Conservation (phyloP, 2,329 filamentous ascomycete species). For the Zymoseptoria brevis region DNA sequence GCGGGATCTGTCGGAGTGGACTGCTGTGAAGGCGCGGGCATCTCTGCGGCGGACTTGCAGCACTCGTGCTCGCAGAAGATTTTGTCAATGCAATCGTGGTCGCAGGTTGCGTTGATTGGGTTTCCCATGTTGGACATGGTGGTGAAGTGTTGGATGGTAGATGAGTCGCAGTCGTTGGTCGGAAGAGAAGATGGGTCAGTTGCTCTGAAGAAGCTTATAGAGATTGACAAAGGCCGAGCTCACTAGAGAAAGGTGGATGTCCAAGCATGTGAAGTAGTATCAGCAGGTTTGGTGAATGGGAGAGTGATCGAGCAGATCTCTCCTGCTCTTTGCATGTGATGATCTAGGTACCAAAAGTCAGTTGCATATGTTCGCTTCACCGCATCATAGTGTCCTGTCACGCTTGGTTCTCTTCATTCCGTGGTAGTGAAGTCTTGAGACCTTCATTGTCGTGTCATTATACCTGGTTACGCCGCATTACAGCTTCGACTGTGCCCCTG, state of each 20-base stretch:
- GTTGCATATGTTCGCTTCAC: neutral
- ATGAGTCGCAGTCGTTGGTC: neutral
- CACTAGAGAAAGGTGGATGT: neutral
- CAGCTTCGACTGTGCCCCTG: slow-evolving; percentile 8
- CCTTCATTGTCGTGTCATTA: neutral
- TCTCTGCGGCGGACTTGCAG: no score
- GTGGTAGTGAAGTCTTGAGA: neutral
- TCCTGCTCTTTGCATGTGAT: neutral
- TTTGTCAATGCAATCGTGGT: no score
- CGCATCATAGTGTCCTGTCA: neutral
- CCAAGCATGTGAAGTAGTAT: neutral
- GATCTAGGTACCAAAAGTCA: neutral
- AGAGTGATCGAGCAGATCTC: neutral
- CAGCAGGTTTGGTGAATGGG: neutral
- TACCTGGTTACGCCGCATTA: neutral
- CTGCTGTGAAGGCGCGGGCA: neutral
- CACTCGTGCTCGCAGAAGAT: no score
- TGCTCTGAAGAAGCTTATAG: neutral
- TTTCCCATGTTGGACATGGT: neutral
- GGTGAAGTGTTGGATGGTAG: neutral
- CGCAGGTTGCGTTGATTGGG: neutral
- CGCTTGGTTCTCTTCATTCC: neutral
- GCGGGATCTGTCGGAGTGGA: neutral
- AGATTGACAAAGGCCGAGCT: neutral
- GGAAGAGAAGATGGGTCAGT: neutral